Evolutionary conservation across 1,139 yeast species (phyloP).

Genomic region (Insectozyma bohioensis): DNA sequence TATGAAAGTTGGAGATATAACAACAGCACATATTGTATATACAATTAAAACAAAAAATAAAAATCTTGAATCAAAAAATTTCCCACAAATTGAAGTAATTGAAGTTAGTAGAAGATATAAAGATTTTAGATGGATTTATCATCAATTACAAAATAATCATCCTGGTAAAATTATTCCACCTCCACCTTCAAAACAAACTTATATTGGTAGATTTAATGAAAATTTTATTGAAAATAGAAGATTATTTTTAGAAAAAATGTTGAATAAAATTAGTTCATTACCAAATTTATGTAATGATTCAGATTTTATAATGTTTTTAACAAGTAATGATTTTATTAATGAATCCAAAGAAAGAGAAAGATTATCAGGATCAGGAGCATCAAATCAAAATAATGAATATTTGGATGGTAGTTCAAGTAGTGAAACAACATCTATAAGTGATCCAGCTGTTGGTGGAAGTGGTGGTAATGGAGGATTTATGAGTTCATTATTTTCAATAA

Average conservation of each 20-base stretch:
- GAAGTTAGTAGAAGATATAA: conserved; percentile 75
- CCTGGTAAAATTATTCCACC: conserved; percentile 95
- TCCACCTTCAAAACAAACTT: conserved; percentile 92
- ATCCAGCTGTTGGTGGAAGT: conserved; percentile 20
- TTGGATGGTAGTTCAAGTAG: conserved; percentile 28
- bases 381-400: conserved; percentile 42
- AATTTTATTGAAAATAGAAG: conserved; percentile 87
- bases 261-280: conserved; percentile 61
- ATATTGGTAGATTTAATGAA: conserved; percentile 81
- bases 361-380: conserved; percentile 53
- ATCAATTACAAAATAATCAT: conserved; percentile 80
- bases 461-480: conserved; percentile 50
- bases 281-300: conserved; percentile 62
- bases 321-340: conserved; percentile 64
- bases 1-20: conserved; percentile 83
- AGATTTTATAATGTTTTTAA: conserved; percentile 77
- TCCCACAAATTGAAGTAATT: conserved; percentile 34
- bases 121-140: conserved; percentile 86
- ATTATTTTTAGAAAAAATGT: conserved; percentile 85
- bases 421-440: conserved; percentile 17
- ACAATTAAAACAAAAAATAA: conserved; percentile 62
- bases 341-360: conserved; percentile 67
- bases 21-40: conserved; percentile 87
- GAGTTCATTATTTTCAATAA: conserved; percentile 58
- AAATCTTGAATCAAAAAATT: conserved; percentile 22